Base-by-base conservation (phyloP, 257 asterid species). In the Capsicum baccatum region DNA sequence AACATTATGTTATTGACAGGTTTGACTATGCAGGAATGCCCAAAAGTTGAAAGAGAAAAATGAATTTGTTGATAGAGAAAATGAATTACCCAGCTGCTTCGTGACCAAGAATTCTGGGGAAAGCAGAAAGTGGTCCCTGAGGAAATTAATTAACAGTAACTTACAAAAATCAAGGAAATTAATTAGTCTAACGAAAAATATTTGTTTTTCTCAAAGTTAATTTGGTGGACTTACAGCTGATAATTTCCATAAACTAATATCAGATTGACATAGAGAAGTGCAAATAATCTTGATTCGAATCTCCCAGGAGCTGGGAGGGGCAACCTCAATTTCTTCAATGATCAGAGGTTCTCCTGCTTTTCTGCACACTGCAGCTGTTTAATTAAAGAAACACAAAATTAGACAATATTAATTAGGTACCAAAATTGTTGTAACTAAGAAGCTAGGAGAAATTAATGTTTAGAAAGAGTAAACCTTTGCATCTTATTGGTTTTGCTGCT, bases 201-300 rank as follows among this genome's bases (percentile, higher is more conserved):
- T 35, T 35, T 67, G 0, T 3, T n/a, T 8, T 62, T 44, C 33
- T 9, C 8, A 4, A 62, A 19, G 39, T 48, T 50, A 9, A 50
- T 50, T 50, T 50, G 13, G 56, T 64, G n/a, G 63, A 55, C 91
- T 84, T 79, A 88, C 91, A 8, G 19, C 7, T 12, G 42, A 26
- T 60, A 21, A 7, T 85, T 90, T 87, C 93, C 91, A 90, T 11
- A 84, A 5, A 71, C 89, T 89, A 79, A 89, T 83, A 85, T 90
- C 93, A 67, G 84, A 66, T 39, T 90, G 91, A 62, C 93, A 90
- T 12, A 90, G 91, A 62, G 93, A 87, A 9, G 93, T 85, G 83
- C 89, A 90, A 0, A 90, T 56, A 87, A 89, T 89, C 87, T 90
- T 90, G 85, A 90, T 89, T 54, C 93, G 52, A 56, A 91, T 92